Percentiles rank a stretch among this genome's conserved stretches.
Conservation (phyloP, 169 alveolate species). For the Plasmodium fragile region DNA sequence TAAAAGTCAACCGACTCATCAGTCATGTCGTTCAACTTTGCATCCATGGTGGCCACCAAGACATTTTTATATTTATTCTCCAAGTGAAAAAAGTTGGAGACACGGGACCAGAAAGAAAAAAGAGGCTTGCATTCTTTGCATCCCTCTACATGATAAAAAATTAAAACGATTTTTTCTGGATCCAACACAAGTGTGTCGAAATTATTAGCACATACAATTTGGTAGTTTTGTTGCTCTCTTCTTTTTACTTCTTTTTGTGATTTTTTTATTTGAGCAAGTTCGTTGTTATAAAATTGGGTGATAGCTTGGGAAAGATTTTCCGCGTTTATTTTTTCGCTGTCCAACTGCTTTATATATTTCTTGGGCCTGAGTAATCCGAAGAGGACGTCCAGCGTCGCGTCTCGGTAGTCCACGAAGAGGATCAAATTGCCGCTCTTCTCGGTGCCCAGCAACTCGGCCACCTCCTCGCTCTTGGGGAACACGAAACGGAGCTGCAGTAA, state of each 20-base stretch:
- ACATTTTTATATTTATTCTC: conserved; percentile 41
- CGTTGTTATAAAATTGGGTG: conserved; percentile 21
- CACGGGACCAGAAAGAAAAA: conserved; percentile 43
- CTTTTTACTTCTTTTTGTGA: conserved; percentile 43
- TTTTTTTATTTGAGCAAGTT: conserved; percentile 17
- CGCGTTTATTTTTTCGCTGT: conserved; percentile 11
- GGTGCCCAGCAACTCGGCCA: neutral
- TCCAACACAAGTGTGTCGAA: conserved; percentile 58
- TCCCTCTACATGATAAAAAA: conserved; percentile 71
- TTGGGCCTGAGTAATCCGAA: conserved; percentile 25
- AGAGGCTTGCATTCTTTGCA: conserved; percentile 70
- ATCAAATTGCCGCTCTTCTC: neutral
- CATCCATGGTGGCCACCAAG: conserved; percentile 74
- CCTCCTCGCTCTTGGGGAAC: conserved; percentile 65
- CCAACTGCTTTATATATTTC: conserved; percentile 15
- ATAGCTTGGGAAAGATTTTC: neutral
- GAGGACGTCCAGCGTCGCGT: conserved; percentile 27
- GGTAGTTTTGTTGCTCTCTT: conserved; percentile 24
- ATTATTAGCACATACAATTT: conserved; percentile 45
- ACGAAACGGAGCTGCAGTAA: conserved; percentile 30
- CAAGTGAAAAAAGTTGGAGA: conserved; percentile 46
- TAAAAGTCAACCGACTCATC: conserved; percentile 36
- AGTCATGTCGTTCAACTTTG: conserved; percentile 66
- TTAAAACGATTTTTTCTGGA: conserved; percentile 38
- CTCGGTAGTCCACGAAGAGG: conserved; percentile 32